Percentiles rank a stretch among this genome's conserved stretches.
Evolutionary conservation across 495 filamentous ascomycete species (phyloP).

Genomic region (Aspergillus taichungensis): DNA sequence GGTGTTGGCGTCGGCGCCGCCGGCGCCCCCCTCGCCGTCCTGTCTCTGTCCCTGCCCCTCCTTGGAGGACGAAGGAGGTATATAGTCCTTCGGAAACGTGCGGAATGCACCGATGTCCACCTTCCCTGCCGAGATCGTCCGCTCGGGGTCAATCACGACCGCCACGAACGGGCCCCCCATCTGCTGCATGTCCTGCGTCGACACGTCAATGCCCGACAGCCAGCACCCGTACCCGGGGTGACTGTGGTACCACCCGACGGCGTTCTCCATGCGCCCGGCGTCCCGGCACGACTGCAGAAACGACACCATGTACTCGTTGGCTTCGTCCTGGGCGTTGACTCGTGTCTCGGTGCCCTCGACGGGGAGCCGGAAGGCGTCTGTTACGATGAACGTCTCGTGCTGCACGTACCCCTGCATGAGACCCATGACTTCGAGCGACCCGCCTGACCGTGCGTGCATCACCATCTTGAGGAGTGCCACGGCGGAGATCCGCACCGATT

Average conservation of each 20-base stretch:
- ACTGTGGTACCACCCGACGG: constrained; percentile 95
- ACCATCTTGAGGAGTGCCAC: constrained; percentile 97
- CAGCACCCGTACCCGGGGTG: constrained; percentile 99
- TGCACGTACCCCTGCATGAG: constrained; percentile 92
- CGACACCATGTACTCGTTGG: constrained; percentile 91
- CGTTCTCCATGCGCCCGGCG: constrained; percentile 74
- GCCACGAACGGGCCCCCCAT: constrained; percentile 87
- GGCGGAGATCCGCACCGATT: constrained; percentile 84
- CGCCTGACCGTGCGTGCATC: constrained; percentile 93
- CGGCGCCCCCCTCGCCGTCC: too few relatives aligned
- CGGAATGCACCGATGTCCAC: constrained; percentile 97
- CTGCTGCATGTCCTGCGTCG: constrained; percentile 80
- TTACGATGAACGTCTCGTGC: constrained; percentile 79
- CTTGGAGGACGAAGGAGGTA: constrained; percentile 28
- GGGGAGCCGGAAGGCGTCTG: constrained; percentile 86
- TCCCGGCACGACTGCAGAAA: constrained; percentile 72
- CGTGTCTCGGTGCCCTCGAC: constrained; percentile 97
- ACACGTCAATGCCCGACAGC: constrained; percentile 92
- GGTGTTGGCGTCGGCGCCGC: too few relatives aligned
- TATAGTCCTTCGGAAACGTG: constrained; percentile 76
- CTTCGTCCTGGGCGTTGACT: constrained; percentile 90
- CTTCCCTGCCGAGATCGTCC: constrained; percentile 88
- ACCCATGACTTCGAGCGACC: constrained; percentile 92
- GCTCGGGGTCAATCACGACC: constrained; percentile 94
- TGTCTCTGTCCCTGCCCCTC: constrained; percentile 26